phyloP scores from a whole-genome alignment of 345 rosid genomes.

The Adansonia digitata region DNA sequence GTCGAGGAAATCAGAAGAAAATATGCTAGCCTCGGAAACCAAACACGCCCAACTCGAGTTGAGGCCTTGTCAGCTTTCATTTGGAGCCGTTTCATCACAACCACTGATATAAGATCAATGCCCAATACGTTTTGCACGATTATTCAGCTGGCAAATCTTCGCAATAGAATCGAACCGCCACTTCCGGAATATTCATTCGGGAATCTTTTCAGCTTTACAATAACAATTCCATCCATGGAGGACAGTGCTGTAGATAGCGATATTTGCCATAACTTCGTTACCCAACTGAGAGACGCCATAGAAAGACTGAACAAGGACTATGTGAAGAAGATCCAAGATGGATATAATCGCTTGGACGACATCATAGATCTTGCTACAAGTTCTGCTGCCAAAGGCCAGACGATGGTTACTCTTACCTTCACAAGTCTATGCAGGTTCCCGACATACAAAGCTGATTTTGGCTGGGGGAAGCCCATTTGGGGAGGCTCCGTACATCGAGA shows the following conservation, averaged over 20 bases:
- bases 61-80: slow-evolving; percentile 5
- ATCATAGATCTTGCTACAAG: neutral
- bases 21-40: neutral
- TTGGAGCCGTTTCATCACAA: neutral
- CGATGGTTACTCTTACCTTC: neutral
- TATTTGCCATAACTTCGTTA: neutral
- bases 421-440: slow-evolving; percentile 6
- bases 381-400: neutral
- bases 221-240: neutral
- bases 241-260: neutral
- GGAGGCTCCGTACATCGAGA: neutral
- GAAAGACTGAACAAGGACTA: neutral
- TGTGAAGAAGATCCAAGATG: slow-evolving; percentile 9
- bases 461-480: slow-evolving; percentile 2
- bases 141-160: slow-evolving; percentile 23
- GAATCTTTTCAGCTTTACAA: neutral
- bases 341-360: neutral
- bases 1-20: slow-evolving; percentile 17
- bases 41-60: slow-evolving; percentile 22
- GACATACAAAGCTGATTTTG: neutral
- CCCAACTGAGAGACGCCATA: neutral
- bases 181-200: neutral
- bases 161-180: slow-evolving; percentile 10
- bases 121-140: neutral
- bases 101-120: neutral